Conservation (phyloP, 78 protist species). For the Dictyostelium intermedium region DNA sequence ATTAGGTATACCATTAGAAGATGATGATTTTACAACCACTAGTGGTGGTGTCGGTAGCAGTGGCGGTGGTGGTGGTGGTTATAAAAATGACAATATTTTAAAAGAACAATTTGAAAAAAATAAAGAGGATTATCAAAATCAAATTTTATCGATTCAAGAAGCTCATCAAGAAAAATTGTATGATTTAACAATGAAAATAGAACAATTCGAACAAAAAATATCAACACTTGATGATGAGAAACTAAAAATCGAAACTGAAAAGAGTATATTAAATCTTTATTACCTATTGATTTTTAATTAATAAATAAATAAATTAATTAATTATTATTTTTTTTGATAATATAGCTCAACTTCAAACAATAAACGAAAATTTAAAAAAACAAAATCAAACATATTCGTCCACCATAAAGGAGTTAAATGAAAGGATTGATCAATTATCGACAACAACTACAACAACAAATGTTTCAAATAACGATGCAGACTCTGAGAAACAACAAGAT, state of each 20-base stretch:
- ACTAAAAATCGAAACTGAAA: not conserved
- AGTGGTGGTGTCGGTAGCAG: not conserved
- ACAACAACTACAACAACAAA: not conserved
- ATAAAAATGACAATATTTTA: not conserved
- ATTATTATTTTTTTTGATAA: not conserved
- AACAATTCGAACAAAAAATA: not conserved
- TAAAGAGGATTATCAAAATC: constrained; percentile 39
- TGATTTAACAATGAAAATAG: constrained; percentile 12
- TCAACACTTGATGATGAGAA: not conserved
- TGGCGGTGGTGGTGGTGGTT: not conserved
- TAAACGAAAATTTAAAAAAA: constrained; percentile 13
- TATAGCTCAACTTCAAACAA: not conserved
- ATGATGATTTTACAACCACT: not conserved
- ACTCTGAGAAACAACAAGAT: not conserved
- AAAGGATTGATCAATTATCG: not conserved
- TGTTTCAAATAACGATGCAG: not conserved
- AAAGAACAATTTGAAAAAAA: not conserved
- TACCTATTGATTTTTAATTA: too few relatives aligned
- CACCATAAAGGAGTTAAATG: not conserved
- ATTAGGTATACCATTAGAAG: constrained; percentile 18
- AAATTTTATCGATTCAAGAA: constrained; percentile 33
- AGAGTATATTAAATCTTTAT: not conserved
- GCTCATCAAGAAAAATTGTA: constrained; percentile 42
- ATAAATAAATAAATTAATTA: not conserved
- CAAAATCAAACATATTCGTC: not conserved